Base-by-base conservation (phyloP, 306 rosid genomes). In the Comarum palustre region DNA sequence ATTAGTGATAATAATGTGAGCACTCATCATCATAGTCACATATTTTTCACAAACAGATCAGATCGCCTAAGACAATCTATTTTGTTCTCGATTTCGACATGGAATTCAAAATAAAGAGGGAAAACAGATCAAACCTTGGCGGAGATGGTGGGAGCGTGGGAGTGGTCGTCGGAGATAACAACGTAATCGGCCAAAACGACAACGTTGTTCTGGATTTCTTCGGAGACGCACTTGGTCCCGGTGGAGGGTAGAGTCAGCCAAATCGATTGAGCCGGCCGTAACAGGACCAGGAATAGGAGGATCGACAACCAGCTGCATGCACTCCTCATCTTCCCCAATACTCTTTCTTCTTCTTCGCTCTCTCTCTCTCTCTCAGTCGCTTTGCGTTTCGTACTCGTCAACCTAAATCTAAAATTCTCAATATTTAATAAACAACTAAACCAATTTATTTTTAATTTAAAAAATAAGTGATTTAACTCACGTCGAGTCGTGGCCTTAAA, bases 151-250 rank as follows among this genome's bases (percentile, higher is more conserved):
- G 92, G 86, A 20, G 58, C 29, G 15, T 11, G 82, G 25, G 85
- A 0, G 45, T 78, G 87, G 78, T 88, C 90, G 2, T 79, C 84
- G 43, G 88, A 43, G 8, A 94, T 73, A 77, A 89, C 85, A 22
- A 86, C 76, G 73, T 91, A 94, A 20, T 94, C 99, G 17, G 88
- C 96, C 81, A 91, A 86, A 89, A 94, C 96, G 61, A 94, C 91
- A 58, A 94, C 91, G 88, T 94, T 88, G 67, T 68, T 84, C 68
- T 91, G 99, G 86, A 91, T 90, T 89, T 94, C 99, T 82, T 94
- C 99, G 46, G 96, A 88, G 74, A 94, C 99, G 79, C 99, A 94
- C 80, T 94, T 94, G 46, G 91, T 89, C 4, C 87, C 92, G 14
- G 86, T 15, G 9, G 79, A 0, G 1, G 97, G 96, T 25, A 94